These are phyloP conservation scores for Chenopodium album DNA, from an alignment of 148 eudicot genomes.

Conservation along the genomic window DNA sequence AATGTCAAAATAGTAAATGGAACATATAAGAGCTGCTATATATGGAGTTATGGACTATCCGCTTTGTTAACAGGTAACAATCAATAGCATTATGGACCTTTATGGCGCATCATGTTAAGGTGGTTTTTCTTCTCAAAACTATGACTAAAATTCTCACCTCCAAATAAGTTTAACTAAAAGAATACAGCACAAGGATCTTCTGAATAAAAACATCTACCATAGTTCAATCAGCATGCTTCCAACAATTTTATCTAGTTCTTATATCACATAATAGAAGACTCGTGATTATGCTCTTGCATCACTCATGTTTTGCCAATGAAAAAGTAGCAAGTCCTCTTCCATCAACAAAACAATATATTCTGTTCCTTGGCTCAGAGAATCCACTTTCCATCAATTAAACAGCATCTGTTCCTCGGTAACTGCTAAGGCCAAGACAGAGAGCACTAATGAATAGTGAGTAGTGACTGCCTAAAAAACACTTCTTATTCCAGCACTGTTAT, in stretches of 20 bases:
- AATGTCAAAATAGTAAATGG: too few relatives aligned
- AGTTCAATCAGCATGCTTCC: too few relatives aligned
- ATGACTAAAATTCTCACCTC: neutral
- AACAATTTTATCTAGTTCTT: too few relatives aligned
- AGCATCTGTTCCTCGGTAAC: too few relatives aligned
- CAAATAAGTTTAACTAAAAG: neutral
- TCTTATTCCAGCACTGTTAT: neutral
- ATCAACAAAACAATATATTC: neutral
- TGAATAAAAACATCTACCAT: too few relatives aligned
- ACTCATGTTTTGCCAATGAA: neutral
- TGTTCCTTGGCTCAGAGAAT: neutral
- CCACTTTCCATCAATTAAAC: too few relatives aligned
- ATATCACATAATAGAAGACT: neutral
- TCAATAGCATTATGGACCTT: neutral
- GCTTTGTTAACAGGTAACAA: neutral
- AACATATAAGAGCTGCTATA: neutral
- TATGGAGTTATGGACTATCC: neutral
- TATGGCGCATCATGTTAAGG: too few relatives aligned
- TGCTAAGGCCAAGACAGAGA: neutral
- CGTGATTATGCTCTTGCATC: neutral
- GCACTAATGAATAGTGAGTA: neutral
- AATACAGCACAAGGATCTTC: too few relatives aligned
- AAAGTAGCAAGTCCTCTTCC: neutral
- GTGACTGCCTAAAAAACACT: neutral
- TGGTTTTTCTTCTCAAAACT: neutral